A percentile compares a stretch with the other conserved stretches of the same genome.
Conservation (phyloP, 306 rosid species). For the Rosa persica region DNA sequence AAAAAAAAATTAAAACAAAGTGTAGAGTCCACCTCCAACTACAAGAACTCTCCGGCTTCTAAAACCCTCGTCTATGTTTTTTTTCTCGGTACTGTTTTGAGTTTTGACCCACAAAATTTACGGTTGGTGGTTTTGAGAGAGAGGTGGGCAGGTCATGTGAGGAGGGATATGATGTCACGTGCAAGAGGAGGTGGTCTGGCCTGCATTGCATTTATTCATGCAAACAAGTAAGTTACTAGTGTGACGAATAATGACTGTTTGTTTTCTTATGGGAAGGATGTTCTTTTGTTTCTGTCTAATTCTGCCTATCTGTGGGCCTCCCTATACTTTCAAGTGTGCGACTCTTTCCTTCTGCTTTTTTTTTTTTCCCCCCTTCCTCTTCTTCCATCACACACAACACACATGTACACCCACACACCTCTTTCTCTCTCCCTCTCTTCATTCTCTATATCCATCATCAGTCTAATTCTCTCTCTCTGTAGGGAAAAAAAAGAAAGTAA, state of each 20-base stretch:
- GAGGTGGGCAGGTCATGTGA: constrained; percentile 32
- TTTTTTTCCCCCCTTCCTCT: neutral
- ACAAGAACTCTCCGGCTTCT: no score
- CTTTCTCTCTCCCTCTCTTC: neutral
- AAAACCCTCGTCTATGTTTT: no score
- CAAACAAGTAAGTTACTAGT: constrained; percentile 40
- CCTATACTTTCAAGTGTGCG: constrained; percentile 9
- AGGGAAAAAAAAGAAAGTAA: neutral
- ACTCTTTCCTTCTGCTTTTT: neutral
- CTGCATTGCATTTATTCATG: constrained; percentile 43
- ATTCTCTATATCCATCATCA: neutral
- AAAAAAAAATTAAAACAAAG: no score
- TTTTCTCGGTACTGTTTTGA: neutral
- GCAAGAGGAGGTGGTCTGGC: constrained; percentile 28
- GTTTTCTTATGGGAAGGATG: constrained; percentile 54
- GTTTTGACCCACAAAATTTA: neutral
- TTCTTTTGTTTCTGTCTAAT: constrained; percentile 57
- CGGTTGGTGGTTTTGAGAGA: neutral
- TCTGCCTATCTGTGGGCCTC: constrained; percentile 37
- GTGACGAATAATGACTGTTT: constrained; percentile 46
- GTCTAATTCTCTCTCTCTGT: neutral
- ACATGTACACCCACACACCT: neutral
- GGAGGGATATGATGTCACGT: constrained; percentile 35
- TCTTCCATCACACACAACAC: neutral
- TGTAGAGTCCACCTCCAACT: no score